These are phyloP conservation scores for Poa pratensis DNA, from an alignment of 176 grass and related monocot genomes.

Conservation along the genomic window DNA sequence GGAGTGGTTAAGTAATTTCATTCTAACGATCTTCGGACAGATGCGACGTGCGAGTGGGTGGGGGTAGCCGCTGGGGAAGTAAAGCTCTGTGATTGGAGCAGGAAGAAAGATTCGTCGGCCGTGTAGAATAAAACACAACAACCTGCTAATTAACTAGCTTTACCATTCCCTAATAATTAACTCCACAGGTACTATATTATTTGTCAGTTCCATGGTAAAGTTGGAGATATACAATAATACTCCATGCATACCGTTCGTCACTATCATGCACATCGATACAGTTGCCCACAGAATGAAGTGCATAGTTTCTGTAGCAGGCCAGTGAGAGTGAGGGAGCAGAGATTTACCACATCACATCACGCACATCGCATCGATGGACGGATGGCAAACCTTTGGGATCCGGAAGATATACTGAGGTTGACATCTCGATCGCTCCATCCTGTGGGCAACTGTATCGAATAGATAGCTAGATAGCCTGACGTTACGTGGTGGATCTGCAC, in stretches of 20 bases:
- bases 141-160: background rate
- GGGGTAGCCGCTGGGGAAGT: slow-evolving; percentile 19
- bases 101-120: slow-evolving; percentile 8
- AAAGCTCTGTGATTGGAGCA: background rate
- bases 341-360: background rate
- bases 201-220: too few species aligned
- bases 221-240: too few species aligned
- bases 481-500: background rate
- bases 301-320: background rate
- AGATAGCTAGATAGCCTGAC: background rate
- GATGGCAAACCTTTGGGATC: background rate
- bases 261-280: too few species aligned
- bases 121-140: background rate
- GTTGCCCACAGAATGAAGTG: too few species aligned
- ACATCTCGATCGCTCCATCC: background rate
- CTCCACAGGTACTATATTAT: background rate
- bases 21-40: background rate
- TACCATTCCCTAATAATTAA: background rate
- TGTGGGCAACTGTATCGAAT: background rate
- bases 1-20: slow-evolving; percentile 19
- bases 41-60: slow-evolving; percentile 15
- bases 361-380: background rate
- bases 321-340: background rate
- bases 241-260: too few species aligned
- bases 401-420: background rate